phyloP scores from a whole-genome alignment of 805 yeast species.

The Wickerhamiella bombiphila region DNA sequence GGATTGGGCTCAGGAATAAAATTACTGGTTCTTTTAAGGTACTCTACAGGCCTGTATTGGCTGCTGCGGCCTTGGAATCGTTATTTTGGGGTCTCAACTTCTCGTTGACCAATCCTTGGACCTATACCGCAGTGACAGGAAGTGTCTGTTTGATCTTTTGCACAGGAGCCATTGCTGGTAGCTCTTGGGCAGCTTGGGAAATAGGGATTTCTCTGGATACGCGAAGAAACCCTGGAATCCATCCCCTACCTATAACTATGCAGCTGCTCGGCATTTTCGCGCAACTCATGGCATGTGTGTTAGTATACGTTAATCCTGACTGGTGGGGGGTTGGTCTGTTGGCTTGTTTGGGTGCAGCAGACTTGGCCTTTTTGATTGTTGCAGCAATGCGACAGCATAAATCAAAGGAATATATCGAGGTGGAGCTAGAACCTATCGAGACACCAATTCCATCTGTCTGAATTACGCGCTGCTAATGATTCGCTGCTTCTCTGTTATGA shows the following conservation, averaged over 20 bases:
- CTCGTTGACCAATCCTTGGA: not conserved
- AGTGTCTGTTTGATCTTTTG: not conserved
- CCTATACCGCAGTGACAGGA: not conserved
- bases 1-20: not conserved
- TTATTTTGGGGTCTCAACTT: not conserved
- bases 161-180: not conserved
- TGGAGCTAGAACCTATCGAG: not conserved
- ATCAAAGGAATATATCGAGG: too few relatives aligned
- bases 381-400: too few relatives aligned
- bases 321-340: not conserved
- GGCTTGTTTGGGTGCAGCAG: not conserved
- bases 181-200: not conserved
- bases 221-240: not conserved
- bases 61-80: not conserved
- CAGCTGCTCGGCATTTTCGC: not conserved
- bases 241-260: not conserved
- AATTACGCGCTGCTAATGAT: not conserved
- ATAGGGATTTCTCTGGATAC: not conserved
- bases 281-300: not conserved
- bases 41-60: not conserved
- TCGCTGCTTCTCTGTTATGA: too few relatives aligned
- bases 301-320: conserved; percentile 1
- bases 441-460: not conserved
- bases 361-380: too few relatives aligned
- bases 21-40: not conserved